Percentiles rank a stretch among this genome's conserved stretches.
phyloP scores from a whole-genome alignment of 352 stramenopile genomes.

The Globisporangium emineosum region DNA sequence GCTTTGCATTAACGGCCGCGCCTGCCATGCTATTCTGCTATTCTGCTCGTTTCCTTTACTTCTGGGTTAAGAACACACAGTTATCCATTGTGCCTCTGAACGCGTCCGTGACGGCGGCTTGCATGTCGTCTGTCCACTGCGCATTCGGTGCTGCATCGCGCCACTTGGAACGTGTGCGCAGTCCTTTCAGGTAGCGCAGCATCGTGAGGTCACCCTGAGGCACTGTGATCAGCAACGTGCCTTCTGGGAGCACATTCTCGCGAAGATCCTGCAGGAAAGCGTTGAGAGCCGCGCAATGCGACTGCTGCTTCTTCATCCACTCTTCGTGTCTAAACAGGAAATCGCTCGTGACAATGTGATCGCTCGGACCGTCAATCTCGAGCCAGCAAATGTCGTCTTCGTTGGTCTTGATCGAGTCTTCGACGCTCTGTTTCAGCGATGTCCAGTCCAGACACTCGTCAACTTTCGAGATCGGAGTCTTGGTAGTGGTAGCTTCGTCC shows the following conservation, averaged over 20 bases:
- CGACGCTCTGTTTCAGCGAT: slow-evolving; percentile 32
- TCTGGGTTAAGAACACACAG: slow-evolving; percentile 73
- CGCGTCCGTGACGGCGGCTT: slow-evolving; percentile 63
- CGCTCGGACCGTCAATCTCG: slow-evolving; percentile 57
- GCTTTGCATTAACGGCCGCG: slow-evolving; percentile 1
- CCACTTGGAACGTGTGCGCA: slow-evolving; percentile 76
- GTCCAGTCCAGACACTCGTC: slow-evolving; percentile 33
- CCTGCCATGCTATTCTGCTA: neutral
- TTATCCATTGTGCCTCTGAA: slow-evolving; percentile 69
- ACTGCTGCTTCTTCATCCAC: slow-evolving; percentile 64
- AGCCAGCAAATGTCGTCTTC: slow-evolving; percentile 68
- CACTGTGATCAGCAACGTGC: slow-evolving; percentile 61
- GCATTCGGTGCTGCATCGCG: slow-evolving; percentile 42
- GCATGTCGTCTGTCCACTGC: slow-evolving; percentile 46
- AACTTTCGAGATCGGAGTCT: slow-evolving; percentile 22
- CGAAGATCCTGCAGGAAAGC: slow-evolving; percentile 40
- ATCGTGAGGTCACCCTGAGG: slow-evolving; percentile 72
- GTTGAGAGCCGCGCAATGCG: slow-evolving; percentile 50
- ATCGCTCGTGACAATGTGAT: slow-evolving; percentile 33
- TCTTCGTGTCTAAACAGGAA: slow-evolving; percentile 60
- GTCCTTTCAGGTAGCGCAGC: slow-evolving; percentile 67
- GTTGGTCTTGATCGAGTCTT: slow-evolving; percentile 16
- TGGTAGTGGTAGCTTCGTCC: neutral
- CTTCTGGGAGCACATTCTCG: slow-evolving; percentile 36
- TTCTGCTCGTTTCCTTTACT: slow-evolving; percentile 19